Conservation (phyloP, 2,329 filamentous ascomycete species). For the Zymoseptoria passerinii region DNA sequence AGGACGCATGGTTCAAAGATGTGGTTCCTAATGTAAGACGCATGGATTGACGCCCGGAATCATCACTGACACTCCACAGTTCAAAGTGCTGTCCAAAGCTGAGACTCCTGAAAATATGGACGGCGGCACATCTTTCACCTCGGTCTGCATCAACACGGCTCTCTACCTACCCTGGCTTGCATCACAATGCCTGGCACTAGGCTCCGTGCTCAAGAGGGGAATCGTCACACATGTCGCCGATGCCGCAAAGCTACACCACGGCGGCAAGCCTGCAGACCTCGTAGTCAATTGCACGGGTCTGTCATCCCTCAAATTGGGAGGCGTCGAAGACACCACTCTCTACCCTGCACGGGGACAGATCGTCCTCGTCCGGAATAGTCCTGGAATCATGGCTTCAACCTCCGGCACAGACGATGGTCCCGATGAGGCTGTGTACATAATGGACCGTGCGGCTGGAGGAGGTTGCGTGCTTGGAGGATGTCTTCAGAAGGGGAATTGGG, state of each 20-base stretch:
- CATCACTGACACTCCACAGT: constrained; percentile 18
- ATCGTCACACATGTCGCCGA: constrained; percentile 60
- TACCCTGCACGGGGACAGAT: constrained; percentile 75
- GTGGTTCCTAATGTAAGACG: constrained; percentile 57
- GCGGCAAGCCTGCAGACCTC: constrained; percentile 52
- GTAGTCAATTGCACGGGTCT: constrained; percentile 83
- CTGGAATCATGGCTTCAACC: constrained; percentile 58
- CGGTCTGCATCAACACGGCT: constrained; percentile 83
- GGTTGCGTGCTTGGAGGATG: constrained; percentile 83
- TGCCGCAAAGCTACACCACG: constrained; percentile 53
- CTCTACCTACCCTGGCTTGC: constrained; percentile 82
- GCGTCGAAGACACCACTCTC: constrained; percentile 67
- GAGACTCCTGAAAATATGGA: constrained; percentile 56
- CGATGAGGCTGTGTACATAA: constrained; percentile 69
- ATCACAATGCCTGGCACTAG: constrained; percentile 66
- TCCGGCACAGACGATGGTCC: constrained; percentile 66
- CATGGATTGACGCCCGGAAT: background rate
- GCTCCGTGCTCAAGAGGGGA: constrained; percentile 48
- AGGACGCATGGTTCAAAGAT: constrained; percentile 65
- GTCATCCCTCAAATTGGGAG: constrained; percentile 64
- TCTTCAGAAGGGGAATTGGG: constrained; percentile 72
- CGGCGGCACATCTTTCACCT: constrained; percentile 67
- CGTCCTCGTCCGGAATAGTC: constrained; percentile 73
- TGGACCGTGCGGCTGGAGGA: constrained; percentile 71
- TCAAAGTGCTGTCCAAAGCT: constrained; percentile 24